Percentiles rank a stretch among this genome's conserved stretches.
Evolutionary conservation across 2,329 filamentous ascomycete genomes (phyloP).

Genomic region (Ophiostoma australiae): DNA sequence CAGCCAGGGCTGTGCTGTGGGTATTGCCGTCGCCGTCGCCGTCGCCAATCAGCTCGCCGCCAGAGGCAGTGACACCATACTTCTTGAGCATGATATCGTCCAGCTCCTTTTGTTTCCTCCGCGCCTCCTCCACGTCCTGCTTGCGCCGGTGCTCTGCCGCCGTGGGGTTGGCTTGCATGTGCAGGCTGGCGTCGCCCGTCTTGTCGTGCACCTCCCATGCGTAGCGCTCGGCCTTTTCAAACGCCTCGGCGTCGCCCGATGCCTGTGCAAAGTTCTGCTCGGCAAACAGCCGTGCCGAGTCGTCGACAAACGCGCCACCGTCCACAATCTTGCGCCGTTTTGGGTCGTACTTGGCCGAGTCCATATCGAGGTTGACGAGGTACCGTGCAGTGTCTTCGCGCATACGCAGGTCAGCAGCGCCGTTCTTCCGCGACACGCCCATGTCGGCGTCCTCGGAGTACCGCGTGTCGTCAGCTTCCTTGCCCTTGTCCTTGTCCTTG

Average conservation of each 20-base stretch:
- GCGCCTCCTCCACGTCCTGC: conserved; percentile 69
- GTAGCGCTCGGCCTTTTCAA: conserved; percentile 81
- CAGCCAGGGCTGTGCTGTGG: background rate
- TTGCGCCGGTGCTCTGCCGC: conserved; percentile 80
- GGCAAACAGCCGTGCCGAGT: conserved; percentile 74
- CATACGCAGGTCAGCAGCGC: conserved; percentile 83
- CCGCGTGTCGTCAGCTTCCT: conserved; percentile 17
- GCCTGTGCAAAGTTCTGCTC: conserved; percentile 88
- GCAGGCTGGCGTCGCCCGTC: conserved; percentile 70
- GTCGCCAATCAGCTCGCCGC: background rate
- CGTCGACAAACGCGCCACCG: conserved; percentile 72
- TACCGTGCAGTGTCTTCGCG: conserved; percentile 98
- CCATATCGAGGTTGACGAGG: conserved; percentile 85
- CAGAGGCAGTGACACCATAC: conserved; percentile 57
- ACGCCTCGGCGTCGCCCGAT: conserved; percentile 87
- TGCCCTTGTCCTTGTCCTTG: conserved; percentile 36
- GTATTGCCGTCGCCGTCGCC: background rate
- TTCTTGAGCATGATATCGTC: conserved; percentile 70
- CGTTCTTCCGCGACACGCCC: conserved; percentile 86
- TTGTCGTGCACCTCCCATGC: conserved; percentile 94
- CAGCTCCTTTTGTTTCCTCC: conserved; percentile 61
- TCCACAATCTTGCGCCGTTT: conserved; percentile 92
- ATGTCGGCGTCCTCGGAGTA: conserved; percentile 97
- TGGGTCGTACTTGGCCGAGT: conserved; percentile 95
- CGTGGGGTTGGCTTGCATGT: conserved; percentile 94